phyloP scores from a whole-genome alignment of 805 yeast species.

The Jamesozyma lodderae region DNA sequence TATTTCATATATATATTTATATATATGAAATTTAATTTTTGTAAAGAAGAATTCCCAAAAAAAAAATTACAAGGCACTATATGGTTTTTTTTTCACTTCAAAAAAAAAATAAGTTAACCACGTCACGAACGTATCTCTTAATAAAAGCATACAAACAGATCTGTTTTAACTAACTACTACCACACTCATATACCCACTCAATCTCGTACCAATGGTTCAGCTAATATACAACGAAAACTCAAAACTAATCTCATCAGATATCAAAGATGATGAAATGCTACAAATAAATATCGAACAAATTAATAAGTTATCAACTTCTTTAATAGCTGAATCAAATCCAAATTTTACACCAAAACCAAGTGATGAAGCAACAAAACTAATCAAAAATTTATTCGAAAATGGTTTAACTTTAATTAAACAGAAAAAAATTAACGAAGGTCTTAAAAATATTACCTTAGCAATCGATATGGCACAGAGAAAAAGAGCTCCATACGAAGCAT shows the following conservation, averaged over 20 bases:
- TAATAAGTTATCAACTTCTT: constrained; percentile 29
- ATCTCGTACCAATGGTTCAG: not conserved
- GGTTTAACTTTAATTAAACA: constrained; percentile 49
- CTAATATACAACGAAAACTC: constrained; percentile 23
- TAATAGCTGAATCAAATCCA: constrained; percentile 37
- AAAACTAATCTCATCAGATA: constrained; percentile 17
- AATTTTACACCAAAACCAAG: constrained; percentile 47
- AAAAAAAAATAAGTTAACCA: too few relatives aligned
- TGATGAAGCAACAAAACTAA: constrained; percentile 42
- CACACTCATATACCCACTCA: not conserved
- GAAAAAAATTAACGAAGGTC: constrained; percentile 48
- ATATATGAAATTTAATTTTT: not conserved
- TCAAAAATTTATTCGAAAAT: constrained; percentile 55
- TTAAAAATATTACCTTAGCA: constrained; percentile 55
- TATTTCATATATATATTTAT: constrained; percentile 1
- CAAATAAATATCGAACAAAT: constrained; percentile 27
- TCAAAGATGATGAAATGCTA: constrained; percentile 3
- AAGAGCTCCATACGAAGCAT: constrained; percentile 65
- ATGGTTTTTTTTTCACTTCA: too few relatives aligned
- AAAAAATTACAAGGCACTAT: not conserved
- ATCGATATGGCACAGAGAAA: constrained; percentile 53
- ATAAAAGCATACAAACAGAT: too few relatives aligned
- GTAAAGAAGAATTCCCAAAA: not conserved
- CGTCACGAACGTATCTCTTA: too few relatives aligned
- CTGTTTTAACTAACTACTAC: not conserved